phyloP scores from a whole-genome alignment of 2,329 filamentous ascomycete species.

The Fusarium chaquense region DNA sequence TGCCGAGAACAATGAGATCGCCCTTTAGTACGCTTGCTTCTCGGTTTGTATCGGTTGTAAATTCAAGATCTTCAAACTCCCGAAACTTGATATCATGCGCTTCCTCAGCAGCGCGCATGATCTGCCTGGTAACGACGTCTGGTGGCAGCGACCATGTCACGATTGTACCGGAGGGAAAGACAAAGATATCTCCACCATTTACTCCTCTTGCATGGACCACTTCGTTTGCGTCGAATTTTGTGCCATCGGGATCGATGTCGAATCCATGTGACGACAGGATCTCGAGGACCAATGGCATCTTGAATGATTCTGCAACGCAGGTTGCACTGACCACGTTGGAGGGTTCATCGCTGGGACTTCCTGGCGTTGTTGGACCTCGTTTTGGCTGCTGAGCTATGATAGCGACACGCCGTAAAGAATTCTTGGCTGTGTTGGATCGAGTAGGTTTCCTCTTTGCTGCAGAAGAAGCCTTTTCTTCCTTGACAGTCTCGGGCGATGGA shows the following conservation, averaged over 20 bases:
- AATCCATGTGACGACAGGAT: conserved; percentile 71
- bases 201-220: conserved; percentile 72
- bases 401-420: conserved; percentile 85
- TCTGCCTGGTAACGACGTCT: conserved; percentile 77
- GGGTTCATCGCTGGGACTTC: conserved; percentile 51
- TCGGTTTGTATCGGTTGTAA: conserved; percentile 77
- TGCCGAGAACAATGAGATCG: conserved; percentile 90
- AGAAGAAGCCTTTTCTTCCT: conserved; percentile 35
- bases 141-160: conserved; percentile 91
- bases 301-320: conserved; percentile 72
- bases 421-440: conserved; percentile 67
- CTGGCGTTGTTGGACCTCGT: conserved; percentile 44
- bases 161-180: conserved; percentile 94
- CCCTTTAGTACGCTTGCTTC: conserved; percentile 84
- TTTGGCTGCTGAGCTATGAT: conserved; percentile 81
- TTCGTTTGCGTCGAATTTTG: conserved; percentile 70
- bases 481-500: conserved; percentile 33
- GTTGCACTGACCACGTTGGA: conserved; percentile 67
- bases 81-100: conserved; percentile 75
- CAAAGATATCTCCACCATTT: conserved; percentile 86
- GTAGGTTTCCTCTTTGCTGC: conserved; percentile 61
- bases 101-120: conserved; percentile 81
- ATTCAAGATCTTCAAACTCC: conserved; percentile 92
- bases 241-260: conserved; percentile 70
- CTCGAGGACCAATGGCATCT: conserved; percentile 70